Evolutionary conservation across 1,284 basidiomycete species (phyloP).

Genomic region (Cystobasidium slooffiae): DNA sequence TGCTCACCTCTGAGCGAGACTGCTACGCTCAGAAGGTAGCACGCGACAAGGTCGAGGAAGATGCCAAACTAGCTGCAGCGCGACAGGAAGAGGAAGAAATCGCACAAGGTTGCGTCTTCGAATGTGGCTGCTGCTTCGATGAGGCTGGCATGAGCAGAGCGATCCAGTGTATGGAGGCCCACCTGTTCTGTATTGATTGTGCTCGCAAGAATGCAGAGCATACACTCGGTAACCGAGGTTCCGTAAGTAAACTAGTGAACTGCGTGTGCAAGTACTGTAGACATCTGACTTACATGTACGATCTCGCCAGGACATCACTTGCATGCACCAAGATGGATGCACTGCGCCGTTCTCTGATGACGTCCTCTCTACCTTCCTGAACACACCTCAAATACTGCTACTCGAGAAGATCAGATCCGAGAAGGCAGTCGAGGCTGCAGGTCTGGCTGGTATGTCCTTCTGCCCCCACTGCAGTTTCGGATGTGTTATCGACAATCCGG

Average conservation of each 20-base stretch:
- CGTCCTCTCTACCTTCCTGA: slow-evolving; percentile 48
- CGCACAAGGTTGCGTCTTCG: slow-evolving; percentile 47
- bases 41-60: slow-evolving; percentile 43
- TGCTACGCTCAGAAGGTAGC: slow-evolving; percentile 27
- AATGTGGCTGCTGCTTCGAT: slow-evolving; percentile 54
- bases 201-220: slow-evolving; percentile 47
- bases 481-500: slow-evolving; percentile 50
- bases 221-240: slow-evolving; percentile 50
- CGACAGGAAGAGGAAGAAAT: slow-evolving; percentile 45
- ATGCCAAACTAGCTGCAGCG: slow-evolving; percentile 4
- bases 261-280: not conserved
- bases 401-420: slow-evolving; percentile 52
- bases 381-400: slow-evolving; percentile 45
- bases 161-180: slow-evolving; percentile 50
- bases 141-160: slow-evolving; percentile 33
- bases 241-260: slow-evolving; percentile 29
- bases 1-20: not conserved
- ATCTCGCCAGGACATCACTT: slow-evolving; percentile 46
- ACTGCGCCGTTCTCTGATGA: slow-evolving; percentile 46
- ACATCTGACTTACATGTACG: not conserved
- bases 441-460: slow-evolving; percentile 48
- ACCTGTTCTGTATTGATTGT: slow-evolving; percentile 53
- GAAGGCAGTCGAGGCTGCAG: slow-evolving; percentile 51
- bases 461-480: slow-evolving; percentile 54
- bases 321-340: slow-evolving; percentile 53